Percentiles rank a stretch among this genome's conserved stretches.
These are phyloP conservation scores for Euphrasia arctica DNA, from an alignment of 305 asterid genomes.

Conservation along the genomic window DNA sequence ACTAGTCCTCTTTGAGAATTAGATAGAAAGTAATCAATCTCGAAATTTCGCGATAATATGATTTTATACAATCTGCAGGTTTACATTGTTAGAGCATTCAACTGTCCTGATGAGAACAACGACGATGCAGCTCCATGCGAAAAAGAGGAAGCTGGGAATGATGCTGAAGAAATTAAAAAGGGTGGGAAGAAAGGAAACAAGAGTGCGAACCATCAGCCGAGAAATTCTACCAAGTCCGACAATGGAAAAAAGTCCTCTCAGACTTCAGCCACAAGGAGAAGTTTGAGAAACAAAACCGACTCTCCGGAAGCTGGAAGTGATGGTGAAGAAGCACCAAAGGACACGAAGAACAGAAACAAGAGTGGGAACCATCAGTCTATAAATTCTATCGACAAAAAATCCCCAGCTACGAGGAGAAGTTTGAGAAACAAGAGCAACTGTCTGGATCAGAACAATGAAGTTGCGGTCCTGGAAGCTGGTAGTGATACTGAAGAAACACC, in stretches of 20 bases:
- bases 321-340: constrained; percentile 32
- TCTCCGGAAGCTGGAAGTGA: constrained; percentile 28
- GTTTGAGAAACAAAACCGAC: constrained; percentile 38
- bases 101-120: constrained; percentile 24
- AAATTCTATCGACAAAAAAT: constrained; percentile 27
- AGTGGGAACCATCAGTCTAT: constrained; percentile 20
- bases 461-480: constrained; percentile 21
- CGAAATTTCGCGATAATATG: neutral
- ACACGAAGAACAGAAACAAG: constrained; percentile 8
- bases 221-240: constrained; percentile 27
- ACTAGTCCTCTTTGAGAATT: too few species aligned
- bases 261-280: constrained; percentile 40
- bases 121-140: neutral
- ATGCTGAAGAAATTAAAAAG: constrained; percentile 33
- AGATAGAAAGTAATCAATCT: too few species aligned
- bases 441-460: constrained; percentile 20
- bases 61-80: constrained; percentile 41
- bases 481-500: constrained; percentile 33
- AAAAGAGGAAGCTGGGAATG: constrained; percentile 23
- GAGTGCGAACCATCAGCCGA: constrained; percentile 20
- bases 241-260: constrained; percentile 26
- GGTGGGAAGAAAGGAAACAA: constrained; percentile 11
- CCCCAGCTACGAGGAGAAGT: constrained; percentile 45
- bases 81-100: constrained; percentile 55
- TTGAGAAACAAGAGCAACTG: constrained; percentile 33